Conservation (phyloP, 441 rosid genomes). For the Cnidoscolus chayamansa region DNA sequence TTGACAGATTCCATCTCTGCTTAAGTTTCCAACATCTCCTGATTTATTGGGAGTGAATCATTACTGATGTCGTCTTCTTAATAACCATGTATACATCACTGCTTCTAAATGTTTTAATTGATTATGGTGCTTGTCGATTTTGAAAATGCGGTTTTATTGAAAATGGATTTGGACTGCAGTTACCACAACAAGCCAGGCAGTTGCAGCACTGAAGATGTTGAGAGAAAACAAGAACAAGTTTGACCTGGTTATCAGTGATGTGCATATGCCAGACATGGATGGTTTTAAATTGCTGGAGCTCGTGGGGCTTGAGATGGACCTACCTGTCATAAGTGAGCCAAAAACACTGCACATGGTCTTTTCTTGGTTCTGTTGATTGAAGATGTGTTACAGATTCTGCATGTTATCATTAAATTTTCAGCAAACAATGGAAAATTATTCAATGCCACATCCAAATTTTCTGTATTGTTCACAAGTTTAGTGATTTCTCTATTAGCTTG, state of each 20-base stretch:
- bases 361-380: conserved; percentile 17
- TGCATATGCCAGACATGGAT: conserved; percentile 96
- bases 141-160: conserved; percentile 19
- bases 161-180: conserved; percentile 48
- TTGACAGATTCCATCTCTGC: neutral
- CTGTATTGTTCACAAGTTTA: conserved; percentile 5
- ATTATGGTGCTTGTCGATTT: conserved; percentile 16
- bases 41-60: conserved; percentile 10
- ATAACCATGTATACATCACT: neutral
- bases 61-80: neutral
- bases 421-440: neutral
- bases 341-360: conserved; percentile 19
- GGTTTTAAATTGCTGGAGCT: conserved; percentile 97
- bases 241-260: conserved; percentile 97
- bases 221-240: conserved; percentile 75
- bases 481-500: neutral
- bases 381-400: neutral
- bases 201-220: conserved; percentile 65
- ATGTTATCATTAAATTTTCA: neutral
- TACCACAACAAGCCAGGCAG: conserved; percentile 71
- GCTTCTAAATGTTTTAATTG: conserved; percentile 15
- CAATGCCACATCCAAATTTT: neutral
- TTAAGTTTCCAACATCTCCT: conserved; percentile 17
- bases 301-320: conserved; percentile 97
- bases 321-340: conserved; percentile 71